A percentile compares a stretch with the other conserved stretches of the same genome.
Conservation (phyloP, 2,329 filamentous ascomycete species). For the Cercospora beticola region DNA sequence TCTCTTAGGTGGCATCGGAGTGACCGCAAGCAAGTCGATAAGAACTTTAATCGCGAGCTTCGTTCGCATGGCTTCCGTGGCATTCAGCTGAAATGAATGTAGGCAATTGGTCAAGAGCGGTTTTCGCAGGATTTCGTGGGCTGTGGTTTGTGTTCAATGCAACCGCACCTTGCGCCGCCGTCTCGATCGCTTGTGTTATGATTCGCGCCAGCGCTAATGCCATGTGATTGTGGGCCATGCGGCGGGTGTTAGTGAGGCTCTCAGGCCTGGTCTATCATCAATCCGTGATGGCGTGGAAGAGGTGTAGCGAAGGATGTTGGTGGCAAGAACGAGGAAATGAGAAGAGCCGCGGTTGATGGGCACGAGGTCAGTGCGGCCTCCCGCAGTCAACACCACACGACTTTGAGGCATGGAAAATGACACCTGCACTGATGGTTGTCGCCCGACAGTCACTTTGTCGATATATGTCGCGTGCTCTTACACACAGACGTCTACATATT, state of each 20-base stretch:
- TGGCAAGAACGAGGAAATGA: neutral
- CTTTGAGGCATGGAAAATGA: neutral
- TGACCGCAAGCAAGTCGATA: constrained; percentile 9
- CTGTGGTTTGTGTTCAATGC: neutral
- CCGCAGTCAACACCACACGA: neutral
- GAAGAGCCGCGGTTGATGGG: neutral
- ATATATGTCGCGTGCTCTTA: neutral
- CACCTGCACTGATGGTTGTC: too few species aligned
- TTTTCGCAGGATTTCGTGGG: neutral
- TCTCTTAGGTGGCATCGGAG: constrained; percentile 1
- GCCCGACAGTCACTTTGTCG: too few species aligned
- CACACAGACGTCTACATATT: neutral
- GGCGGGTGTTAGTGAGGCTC: neutral
- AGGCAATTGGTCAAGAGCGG: neutral
- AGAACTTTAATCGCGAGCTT: constrained; percentile 5
- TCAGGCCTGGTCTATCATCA: neutral
- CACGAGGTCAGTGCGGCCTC: neutral
- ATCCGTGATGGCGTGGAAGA: neutral
- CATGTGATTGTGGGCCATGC: constrained; percentile 4
- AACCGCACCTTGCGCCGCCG: neutral
- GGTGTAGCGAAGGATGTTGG: neutral
- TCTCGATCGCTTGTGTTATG: neutral
- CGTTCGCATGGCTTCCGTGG: neutral
- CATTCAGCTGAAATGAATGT: neutral
- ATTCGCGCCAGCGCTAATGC: neutral